A percentile compares a stretch with the other conserved stretches of the same genome.
These are phyloP conservation scores for Colletotrichum graminicola DNA, from an alignment of 2,329 filamentous ascomycete genomes.

Conservation along the genomic window DNA sequence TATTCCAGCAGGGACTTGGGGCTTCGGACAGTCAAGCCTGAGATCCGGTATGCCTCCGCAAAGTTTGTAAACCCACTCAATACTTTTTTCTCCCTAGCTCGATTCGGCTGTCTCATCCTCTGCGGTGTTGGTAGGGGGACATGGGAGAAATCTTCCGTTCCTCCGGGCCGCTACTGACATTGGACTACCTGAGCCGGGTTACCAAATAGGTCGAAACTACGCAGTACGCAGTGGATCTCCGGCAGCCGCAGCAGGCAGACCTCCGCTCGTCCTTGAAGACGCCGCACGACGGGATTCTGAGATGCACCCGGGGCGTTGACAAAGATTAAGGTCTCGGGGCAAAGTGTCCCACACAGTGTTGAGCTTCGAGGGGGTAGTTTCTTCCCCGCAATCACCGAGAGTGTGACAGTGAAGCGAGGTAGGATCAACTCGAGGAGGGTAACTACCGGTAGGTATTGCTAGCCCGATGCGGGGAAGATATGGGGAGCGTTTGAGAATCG, in stretches of 20 bases:
- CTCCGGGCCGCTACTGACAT: slow-evolving; percentile 21
- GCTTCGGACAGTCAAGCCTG: neutral
- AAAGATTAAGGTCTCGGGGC: slow-evolving; percentile 6
- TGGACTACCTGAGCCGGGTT: slow-evolving; percentile 6
- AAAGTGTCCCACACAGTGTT: slow-evolving; percentile 16
- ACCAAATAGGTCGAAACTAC: slow-evolving; percentile 6
- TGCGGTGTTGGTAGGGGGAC: neutral
- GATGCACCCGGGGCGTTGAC: slow-evolving; percentile 24
- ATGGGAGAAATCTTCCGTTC: slow-evolving; percentile 19
- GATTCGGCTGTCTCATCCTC: neutral
- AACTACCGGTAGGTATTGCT: slow-evolving; percentile 36
- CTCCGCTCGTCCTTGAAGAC: slow-evolving; percentile 39
- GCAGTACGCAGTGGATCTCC: neutral
- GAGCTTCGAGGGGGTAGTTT: slow-evolving; percentile 8
- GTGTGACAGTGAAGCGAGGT: slow-evolving; percentile 4
- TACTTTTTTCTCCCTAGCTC: neutral
- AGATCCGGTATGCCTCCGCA: neutral
- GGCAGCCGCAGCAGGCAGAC: slow-evolving; percentile 7
- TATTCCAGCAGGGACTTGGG: neutral
- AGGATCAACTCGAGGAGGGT: slow-evolving; percentile 20
- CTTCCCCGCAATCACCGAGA: slow-evolving; percentile 29
- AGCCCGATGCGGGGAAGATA: slow-evolving; percentile 30
- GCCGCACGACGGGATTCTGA: slow-evolving; percentile 27
- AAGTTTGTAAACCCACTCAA: too few relatives aligned
- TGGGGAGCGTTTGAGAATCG: slow-evolving; percentile 36